Evolutionary conservation across 75 land plant species (phyloP).

Genomic region (Sequoia sempervirens): DNA sequence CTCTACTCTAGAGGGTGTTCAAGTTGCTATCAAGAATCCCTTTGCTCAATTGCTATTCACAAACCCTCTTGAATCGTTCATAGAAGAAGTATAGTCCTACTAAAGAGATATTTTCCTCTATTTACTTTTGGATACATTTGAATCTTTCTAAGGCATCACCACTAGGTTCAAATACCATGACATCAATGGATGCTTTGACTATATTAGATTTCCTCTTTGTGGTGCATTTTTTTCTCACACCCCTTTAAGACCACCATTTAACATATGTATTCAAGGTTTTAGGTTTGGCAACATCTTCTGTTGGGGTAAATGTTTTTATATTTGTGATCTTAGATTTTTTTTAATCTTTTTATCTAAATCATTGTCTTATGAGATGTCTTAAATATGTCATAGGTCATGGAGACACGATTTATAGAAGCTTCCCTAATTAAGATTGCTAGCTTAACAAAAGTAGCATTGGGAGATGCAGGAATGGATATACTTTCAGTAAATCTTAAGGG

Average conservation of each 20-base stretch:
- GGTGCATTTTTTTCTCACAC: background rate
- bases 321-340: background rate
- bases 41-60: no score
- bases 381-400: constrained; percentile 27
- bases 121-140: background rate
- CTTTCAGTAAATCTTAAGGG: constrained; percentile 44
- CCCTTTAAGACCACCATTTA: background rate
- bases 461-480: constrained; percentile 51
- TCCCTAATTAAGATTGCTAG: constrained; percentile 43
- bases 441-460: constrained; percentile 41
- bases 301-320: no score
- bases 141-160: background rate
- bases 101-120: no score
- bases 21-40: no score
- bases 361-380: background rate
- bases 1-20: no score
- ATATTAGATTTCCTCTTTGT: background rate
- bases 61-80: no score
- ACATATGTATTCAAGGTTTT: background rate
- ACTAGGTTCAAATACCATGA: background rate
- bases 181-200: background rate
- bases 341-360: background rate
- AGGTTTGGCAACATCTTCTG: background rate
- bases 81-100: no score
- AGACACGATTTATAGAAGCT: constrained; percentile 36